Evolutionary conservation across 352 stramenopile genomes (phyloP).

Genomic region (Globisporangium nodosum): DNA sequence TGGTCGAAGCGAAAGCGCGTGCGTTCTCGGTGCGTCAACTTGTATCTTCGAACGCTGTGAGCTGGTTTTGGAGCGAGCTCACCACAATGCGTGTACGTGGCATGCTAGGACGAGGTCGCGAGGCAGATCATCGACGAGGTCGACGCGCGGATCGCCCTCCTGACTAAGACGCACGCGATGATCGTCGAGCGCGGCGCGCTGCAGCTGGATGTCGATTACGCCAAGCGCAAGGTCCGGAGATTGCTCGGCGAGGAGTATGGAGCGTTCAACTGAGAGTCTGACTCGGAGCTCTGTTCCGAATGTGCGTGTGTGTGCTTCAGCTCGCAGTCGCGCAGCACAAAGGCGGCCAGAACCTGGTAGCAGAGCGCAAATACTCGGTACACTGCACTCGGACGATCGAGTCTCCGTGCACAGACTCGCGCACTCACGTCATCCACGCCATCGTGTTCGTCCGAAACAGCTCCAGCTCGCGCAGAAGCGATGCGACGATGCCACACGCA

Average conservation of each 20-base stretch:
- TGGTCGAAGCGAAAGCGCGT: constrained; percentile 11
- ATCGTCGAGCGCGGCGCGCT: constrained; percentile 44
- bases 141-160: constrained; percentile 28
- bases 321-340: constrained; percentile 47
- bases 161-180: constrained; percentile 29
- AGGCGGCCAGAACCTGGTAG: constrained; percentile 51
- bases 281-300: background rate
- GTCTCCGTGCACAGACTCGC: background rate
- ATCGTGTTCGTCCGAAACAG: background rate
- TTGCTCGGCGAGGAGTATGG: background rate
- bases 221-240: constrained; percentile 40
- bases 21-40: constrained; percentile 8
- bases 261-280: background rate
- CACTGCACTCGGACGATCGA: background rate
- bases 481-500: constrained; percentile 4
- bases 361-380: constrained; percentile 49
- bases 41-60: background rate
- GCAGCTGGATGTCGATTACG: constrained; percentile 68
- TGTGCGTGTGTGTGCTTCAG: constrained; percentile 18
- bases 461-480: constrained; percentile 8
- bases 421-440: background rate
- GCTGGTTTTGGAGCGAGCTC: background rate
- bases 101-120: constrained; percentile 34
- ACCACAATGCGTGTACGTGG: background rate
- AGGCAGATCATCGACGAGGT: constrained; percentile 31